Conservation (phyloP, 176 grass and related monocot species). For the Saccharum spontaneum region DNA sequence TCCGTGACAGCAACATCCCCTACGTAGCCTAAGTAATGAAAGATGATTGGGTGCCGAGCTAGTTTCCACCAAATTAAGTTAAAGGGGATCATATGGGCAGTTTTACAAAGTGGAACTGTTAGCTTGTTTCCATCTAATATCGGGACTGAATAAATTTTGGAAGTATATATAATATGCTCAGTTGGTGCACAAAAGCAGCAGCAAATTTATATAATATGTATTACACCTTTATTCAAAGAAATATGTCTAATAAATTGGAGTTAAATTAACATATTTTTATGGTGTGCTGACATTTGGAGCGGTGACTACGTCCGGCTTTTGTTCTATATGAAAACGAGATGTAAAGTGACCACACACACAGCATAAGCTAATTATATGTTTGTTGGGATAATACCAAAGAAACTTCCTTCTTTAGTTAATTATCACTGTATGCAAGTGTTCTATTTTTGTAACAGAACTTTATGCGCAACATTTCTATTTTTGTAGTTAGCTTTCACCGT, state of each 20-base stretch:
- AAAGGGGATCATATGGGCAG: background rate
- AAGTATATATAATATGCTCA: background rate
- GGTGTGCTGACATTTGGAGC: background rate
- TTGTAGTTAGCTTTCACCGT: background rate
- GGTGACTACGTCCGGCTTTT: background rate
- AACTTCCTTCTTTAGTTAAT: background rate
- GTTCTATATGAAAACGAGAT: background rate
- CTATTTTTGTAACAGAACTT: background rate
- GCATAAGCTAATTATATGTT: background rate
- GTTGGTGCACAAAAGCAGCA: background rate
- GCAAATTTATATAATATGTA: background rate
- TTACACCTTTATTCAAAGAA: background rate
- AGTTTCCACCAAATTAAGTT: background rate
- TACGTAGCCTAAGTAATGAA: background rate
- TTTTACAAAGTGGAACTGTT: background rate
- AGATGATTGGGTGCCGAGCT: background rate
- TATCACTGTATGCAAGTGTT: background rate
- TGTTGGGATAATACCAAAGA: background rate
- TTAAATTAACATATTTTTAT: background rate
- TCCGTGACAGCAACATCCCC: background rate
- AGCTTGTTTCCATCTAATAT: background rate
- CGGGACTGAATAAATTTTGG: background rate
- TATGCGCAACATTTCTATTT: background rate
- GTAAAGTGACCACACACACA: background rate
- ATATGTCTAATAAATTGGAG: background rate